Evolutionary conservation across 1,284 basidiomycete species (phyloP), one percentile per base, ranked within the genome.

Genomic region (Coriolopsis trogii): DNA sequence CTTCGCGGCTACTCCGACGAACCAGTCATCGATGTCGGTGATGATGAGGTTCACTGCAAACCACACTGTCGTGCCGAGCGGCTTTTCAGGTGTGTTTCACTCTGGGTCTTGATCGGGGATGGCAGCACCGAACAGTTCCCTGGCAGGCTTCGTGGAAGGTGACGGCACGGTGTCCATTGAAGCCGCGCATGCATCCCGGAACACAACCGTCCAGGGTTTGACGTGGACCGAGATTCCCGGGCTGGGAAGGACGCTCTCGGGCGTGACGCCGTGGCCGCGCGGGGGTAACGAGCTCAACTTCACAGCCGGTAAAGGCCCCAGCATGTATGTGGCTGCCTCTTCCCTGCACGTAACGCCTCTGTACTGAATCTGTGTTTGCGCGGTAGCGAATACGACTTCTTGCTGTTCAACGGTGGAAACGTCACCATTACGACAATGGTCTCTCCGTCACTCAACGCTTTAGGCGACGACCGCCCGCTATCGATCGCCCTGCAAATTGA

Each of bases 131-230:
- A n/a, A 29, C 41, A 6, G 31, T 18, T 16, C 21, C 34, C 15
- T 21, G 26, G 9, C 51, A 79, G 85, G 85, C 5, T 84, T 84
- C 54, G 78, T 88, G 18, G 81, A 88, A 61, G 81, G 81, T 13
- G 78, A 80, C 43, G 82, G 84, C 9, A 79, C 75, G 15, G 73
- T 89, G 36, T 81, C 82, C 1, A 84, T 88, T 33, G 85, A 89
- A 60, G 85, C 84, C 10, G 78, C 74, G 2, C 84, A 87, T 63
- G 69, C 77, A 0, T 66, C 73, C 15, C 72, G 80, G 15, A 84
- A 82, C 63, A 80, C 74, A 2, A 68, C 77, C 12, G 79, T 81
- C 6, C 67, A 71, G 28, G 78, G 77, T 8, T 72, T 84, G 25
- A 65, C 74, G 3, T 88, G 85, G 85, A 74, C 71, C 13, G 76